Evolutionary conservation across 1,284 basidiomycete genomes (phyloP), one percentile per base, ranked within the genome.

Genomic region (Trametes pubescens): DNA sequence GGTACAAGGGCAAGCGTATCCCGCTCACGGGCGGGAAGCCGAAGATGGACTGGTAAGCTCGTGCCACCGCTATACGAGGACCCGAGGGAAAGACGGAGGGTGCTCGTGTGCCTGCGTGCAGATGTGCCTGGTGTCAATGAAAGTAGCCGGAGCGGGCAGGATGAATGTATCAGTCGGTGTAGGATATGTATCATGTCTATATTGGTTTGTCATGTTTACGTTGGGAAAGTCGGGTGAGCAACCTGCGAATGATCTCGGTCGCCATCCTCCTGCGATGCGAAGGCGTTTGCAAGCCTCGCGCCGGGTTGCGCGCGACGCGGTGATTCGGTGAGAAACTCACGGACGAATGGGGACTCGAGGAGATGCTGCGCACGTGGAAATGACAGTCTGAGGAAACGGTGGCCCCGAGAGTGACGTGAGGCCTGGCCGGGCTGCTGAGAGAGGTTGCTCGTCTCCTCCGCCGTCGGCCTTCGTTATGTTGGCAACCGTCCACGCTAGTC

Each of bases 1-100:
- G 94, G 44, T 96, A 95, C 80, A 86, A 91, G 76, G 91, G 89
- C 59, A 85, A 84, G 57, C 90, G 89, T 76, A 91, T 93, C 58
- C 85, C 89, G 2, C 78, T 91, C 47, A 75, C 81, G 16, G 76
- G 82, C 22, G 75, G 73, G 38, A 80, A 78, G 67, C 77, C 80
- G 67, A 88, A 86, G 79, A 91, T 87, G 76, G 93, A 95, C 64
- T 96, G 94, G 93, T 95, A 80, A 84, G 60, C 47, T 48, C 47
- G 38, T 2, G 29, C 4, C 29, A 32, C 29, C 29, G 29, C 11
- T n/a, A 40, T 13, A 40, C 44, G 44, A n/a, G 44, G 44, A n/a
- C 2, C 37, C 11, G 37, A 38, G 37, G 37, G 37, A 16, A 38
- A 11, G 37, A 16, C 37, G 37, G 21, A 16, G 32, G 32, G 18